Evolutionary conservation across 805 yeast genomes (phyloP), one percentile per base, ranked within the genome.

Genomic region (Nakazawaea siamensis): DNA sequence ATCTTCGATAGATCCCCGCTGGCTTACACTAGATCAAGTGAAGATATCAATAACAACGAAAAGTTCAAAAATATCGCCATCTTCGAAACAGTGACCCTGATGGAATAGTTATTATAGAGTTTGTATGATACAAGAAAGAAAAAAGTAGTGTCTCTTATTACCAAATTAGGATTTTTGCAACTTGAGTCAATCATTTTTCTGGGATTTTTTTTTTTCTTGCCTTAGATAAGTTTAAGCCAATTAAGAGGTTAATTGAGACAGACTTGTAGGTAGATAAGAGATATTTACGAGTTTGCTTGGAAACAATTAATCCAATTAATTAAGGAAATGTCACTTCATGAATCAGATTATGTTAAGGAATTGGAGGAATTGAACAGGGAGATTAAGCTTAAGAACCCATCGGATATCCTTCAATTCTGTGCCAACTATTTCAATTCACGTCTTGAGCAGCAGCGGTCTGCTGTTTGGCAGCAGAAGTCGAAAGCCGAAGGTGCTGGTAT

Each of bases 391-490:
- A 62, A 66, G 33, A 71, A 77, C 46, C 94, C 94, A 1, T 50
- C 62, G 11, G 90, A 82, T 49, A 61, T 82, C 10, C 53, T 83
- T 39, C 87, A 82, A 50, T 83, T 81, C 58, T 79, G 88, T 48
- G 80, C 83, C 37, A 71, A 76, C 55, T 80, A 78, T 55, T 83
- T 83, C 61, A 71, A 70, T 49, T 54, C 64, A 32, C 71, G 78
- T 40, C 59, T 82, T 40, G 77, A 75, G 44, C 66, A 68, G 20
- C 83, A 79, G 49, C 66, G 83, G 50, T 49, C 62, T 19, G 65
- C 63, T 25, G 56, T 68, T 32, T 72, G 75, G 72, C 53, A 54
- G n/a, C 70, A 66, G 39, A 70, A 67, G 46, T 50, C 60, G 27
- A 62, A 61, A 42, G 76, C 76, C 4, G 57, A 54, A 29, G 60